These are phyloP conservation scores for Kodamaea fukazawae DNA, from an alignment of 805 yeast species.

Conservation along the genomic window DNA sequence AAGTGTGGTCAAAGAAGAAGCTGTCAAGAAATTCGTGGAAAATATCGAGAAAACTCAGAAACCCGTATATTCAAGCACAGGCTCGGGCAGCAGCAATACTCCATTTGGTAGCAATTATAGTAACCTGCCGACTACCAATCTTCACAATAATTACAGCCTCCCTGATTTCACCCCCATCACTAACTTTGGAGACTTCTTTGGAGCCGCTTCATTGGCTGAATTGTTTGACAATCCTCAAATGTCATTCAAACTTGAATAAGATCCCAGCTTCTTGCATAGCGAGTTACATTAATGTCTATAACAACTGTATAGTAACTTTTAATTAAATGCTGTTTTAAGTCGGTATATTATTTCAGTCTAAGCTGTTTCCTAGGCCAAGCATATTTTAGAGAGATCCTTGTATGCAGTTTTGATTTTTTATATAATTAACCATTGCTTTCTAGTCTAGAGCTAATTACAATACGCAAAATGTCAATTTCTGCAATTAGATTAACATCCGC, in stretches of 20 bases:
- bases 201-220: slow-evolving; percentile 1
- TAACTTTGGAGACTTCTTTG: slow-evolving; percentile 5
- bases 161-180: slow-evolving; percentile 4
- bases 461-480: slow-evolving; percentile 11
- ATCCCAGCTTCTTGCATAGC: too few relatives aligned
- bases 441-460: background rate
- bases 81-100: background rate
- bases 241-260: slow-evolving; percentile 2
- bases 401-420: background rate
- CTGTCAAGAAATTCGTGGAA: slow-evolving; percentile 1
- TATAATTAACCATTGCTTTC: slow-evolving; percentile 1
- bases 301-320: background rate
- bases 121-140: background rate
- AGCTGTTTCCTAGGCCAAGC: too few relatives aligned
- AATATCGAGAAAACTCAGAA: slow-evolving; percentile 2
- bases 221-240: slow-evolving; percentile 3
- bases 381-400: background rate
- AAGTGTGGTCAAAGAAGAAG: background rate
- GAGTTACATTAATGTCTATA: background rate
- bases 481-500: slow-evolving; percentile 31
- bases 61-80: background rate
- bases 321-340: background rate
- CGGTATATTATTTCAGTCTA: too few relatives aligned
- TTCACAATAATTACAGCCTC: background rate
- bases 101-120: background rate